Percentiles rank a stretch among this genome's conserved stretches.
Conservation (phyloP, 1,284 basidiomycete species). For the Gymnopus androsaceus region DNA sequence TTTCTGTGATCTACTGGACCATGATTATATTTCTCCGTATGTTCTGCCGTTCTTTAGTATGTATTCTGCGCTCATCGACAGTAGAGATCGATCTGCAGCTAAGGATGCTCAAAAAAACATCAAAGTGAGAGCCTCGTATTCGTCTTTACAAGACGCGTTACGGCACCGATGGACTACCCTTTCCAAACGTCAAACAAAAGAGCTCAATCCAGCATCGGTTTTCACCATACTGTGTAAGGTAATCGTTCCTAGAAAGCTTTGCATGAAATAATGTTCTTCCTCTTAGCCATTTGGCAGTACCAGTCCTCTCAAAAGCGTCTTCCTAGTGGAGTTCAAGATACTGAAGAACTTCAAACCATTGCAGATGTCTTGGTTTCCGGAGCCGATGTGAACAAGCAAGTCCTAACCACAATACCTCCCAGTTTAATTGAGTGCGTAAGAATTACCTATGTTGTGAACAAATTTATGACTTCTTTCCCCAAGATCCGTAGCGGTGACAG, state of each 20-base stretch:
- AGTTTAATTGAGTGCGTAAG: constrained; percentile 59
- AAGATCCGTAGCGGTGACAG: constrained; percentile 68
- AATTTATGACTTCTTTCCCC: constrained; percentile 3
- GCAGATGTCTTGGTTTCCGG: constrained; percentile 60
- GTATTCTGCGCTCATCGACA: constrained; percentile 11
- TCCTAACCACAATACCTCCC: constrained; percentile 54
- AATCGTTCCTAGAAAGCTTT: not conserved
- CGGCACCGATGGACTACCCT: constrained; percentile 69
- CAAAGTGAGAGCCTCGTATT: constrained; percentile 67
- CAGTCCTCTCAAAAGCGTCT: constrained; percentile 61
- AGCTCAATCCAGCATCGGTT: constrained; percentile 71
- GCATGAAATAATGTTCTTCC: not conserved
- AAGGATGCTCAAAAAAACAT: constrained; percentile 65
- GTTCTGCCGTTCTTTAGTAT: constrained; percentile 16
- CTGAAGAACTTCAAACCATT: constrained; percentile 60
- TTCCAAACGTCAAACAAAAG: constrained; percentile 75
- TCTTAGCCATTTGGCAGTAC: constrained; percentile 82
- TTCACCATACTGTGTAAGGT: constrained; percentile 74
- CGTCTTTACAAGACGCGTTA: constrained; percentile 67
- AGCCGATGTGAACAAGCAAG: constrained; percentile 73
- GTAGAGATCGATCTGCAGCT: constrained; percentile 62
- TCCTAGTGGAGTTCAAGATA: constrained; percentile 52
- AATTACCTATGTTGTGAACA: constrained; percentile 7
- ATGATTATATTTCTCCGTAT: constrained; percentile 83
- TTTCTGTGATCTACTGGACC: constrained; percentile 88